Evolutionary conservation across 768 basidiomycete species (phyloP), one percentile per base, ranked within the genome.

Genomic region (Leccinum truebloodii): DNA sequence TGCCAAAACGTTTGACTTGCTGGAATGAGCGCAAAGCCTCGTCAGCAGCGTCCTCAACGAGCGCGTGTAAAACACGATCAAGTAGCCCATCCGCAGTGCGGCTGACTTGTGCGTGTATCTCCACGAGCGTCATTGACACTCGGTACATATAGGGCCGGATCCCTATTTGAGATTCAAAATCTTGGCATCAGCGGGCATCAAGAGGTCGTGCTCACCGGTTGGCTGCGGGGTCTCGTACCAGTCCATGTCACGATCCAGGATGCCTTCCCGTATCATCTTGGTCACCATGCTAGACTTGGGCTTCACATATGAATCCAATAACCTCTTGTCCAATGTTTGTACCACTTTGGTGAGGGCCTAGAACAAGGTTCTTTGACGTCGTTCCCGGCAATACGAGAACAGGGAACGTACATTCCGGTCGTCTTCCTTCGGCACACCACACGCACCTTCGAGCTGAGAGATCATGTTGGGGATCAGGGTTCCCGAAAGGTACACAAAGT

Each of bases 221-320:
- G 97, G 97, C 69, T 96, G 94, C 4, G 90, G 87, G 0, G 92
- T 94, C 65, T 94, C 90, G 67, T 88, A 92, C 97, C 97, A 99
- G 70, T 98, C 93, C 82, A 98, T 92, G 34, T 82, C 77, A 28
- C 79, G 79, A 54, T 90, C 83, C 30, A 97, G 78, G 51, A 99
- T 89, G 10, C 97, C 97, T 55, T 80, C 78, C 28, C 88, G 85
- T 41, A 98, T 78, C 54, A 92, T 86, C 37, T 77, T 74, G 53
- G 80, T 87, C 34, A 94, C 81, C 14, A 76, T 75, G n/a, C 79
- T 80, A n/a, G 88, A 80, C 71, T 94, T 94, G 44, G 92, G 87
- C 66, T 89, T 90, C 65, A 90, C 78, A 70, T 93, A 97, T 54
- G 90, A 88, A 58, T 93, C 87, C 69, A 98, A 98, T 32, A 99